Percentiles rank a stretch among this genome's conserved stretches.
Evolutionary conservation across 768 basidiomycete genomes (phyloP).

Genomic region (Suillus brevipes): DNA sequence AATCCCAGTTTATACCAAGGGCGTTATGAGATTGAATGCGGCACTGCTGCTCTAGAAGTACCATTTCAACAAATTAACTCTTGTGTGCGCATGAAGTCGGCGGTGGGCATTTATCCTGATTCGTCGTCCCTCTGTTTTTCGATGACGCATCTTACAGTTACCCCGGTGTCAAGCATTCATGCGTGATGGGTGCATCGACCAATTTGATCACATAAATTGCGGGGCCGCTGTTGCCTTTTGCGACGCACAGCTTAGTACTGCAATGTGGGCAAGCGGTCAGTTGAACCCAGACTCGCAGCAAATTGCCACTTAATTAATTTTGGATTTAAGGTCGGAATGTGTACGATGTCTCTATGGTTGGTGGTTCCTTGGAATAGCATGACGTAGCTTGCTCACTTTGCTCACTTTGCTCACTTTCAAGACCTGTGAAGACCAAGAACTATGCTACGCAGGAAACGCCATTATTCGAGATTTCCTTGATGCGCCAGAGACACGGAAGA

Average conservation of each 20-base stretch:
- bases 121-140: conserved; percentile 3
- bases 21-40: conserved; percentile 52
- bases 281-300: conserved; percentile 5
- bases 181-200: conserved; percentile 59
- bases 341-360: conserved; percentile 59
- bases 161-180: conserved; percentile 66
- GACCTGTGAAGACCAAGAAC: conserved; percentile 25
- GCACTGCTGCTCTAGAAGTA: conserved; percentile 47
- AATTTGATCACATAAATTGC: conserved; percentile 66
- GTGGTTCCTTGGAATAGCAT: neutral
- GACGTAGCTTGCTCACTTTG: conserved; percentile 4
- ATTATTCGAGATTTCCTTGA: conserved; percentile 50
- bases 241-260: conserved; percentile 48
- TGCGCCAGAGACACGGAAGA: conserved; percentile 40
- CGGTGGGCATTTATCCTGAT: conserved; percentile 38
- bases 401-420: conserved; percentile 7
- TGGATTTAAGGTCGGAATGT: conserved; percentile 43
- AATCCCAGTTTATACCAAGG: conserved; percentile 38
- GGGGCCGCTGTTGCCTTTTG: conserved; percentile 70
- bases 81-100: conserved; percentile 53
- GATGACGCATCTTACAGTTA: conserved; percentile 40
- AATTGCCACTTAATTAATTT: neutral
- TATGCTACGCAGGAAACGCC: conserved; percentile 41
- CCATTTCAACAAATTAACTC: conserved; percentile 47
- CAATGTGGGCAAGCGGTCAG: conserved; percentile 41